These are phyloP conservation scores for Fagus sylvatica DNA, from an alignment of 306 rosid genomes.

Conservation along the genomic window DNA sequence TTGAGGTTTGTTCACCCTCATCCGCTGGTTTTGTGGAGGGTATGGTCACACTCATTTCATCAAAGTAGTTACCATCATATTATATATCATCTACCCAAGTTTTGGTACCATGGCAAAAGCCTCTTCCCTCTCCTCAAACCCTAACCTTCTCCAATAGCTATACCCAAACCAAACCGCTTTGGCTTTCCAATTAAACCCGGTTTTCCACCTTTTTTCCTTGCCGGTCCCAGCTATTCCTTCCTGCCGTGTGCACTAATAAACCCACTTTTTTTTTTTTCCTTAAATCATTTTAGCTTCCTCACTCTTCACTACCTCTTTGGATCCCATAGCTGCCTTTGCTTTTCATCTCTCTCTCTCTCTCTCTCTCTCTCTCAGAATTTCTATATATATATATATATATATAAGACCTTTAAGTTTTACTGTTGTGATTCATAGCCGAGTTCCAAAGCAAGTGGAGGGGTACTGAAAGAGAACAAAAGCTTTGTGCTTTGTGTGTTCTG, in stretches of 20 bases:
- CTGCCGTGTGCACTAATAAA: conserved; percentile 56
- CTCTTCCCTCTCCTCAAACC: conserved; percentile 17
- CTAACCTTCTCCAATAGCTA: conserved; percentile 23
- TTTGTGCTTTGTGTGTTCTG: conserved; percentile 30
- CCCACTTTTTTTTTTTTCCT: neutral
- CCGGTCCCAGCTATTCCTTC: conserved; percentile 68
- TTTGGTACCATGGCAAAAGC: conserved; percentile 35
- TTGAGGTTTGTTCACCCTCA: conserved; percentile 35
- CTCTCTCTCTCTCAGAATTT: conserved; percentile 13
- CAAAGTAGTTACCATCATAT: neutral
- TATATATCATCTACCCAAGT: conserved; percentile 9
- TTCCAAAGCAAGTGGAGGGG: conserved; percentile 34
- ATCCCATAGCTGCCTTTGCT: conserved; percentile 42
- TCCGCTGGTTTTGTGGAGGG: conserved; percentile 46
- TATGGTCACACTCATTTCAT: conserved; percentile 45
- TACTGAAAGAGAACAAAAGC: conserved; percentile 42
- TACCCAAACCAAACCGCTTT: conserved; percentile 30
- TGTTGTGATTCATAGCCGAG: conserved; percentile 40
- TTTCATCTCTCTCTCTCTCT: neutral
- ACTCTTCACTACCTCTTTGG: conserved; percentile 33
- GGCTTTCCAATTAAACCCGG: conserved; percentile 15
- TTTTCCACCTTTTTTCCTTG: conserved; percentile 31
- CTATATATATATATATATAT: conserved; percentile 48
- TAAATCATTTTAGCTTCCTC: conserved; percentile 2
- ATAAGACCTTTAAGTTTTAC: conserved; percentile 46